Evolutionary conservation across 2,329 filamentous ascomycete species (phyloP).

Genomic region (Alternaria arbusti): DNA sequence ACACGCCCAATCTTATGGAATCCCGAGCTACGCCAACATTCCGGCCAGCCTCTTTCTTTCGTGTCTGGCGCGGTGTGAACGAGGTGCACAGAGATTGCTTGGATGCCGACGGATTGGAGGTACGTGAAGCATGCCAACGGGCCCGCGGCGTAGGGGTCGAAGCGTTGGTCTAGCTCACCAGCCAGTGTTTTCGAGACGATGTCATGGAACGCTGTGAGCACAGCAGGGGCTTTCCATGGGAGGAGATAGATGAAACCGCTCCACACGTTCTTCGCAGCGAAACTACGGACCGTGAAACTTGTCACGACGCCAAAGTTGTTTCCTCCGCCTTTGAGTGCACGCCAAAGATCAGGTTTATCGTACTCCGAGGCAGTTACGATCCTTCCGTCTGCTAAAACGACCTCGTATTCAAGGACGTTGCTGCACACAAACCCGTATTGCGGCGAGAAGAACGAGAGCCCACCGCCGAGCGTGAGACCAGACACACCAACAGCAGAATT

Average conservation of each 20-base stretch:
- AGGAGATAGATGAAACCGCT: conserved; percentile 38
- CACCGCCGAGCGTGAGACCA: conserved; percentile 46
- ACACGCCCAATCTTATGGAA: conserved; percentile 42
- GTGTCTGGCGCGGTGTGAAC: conserved; percentile 49
- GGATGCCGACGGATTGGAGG: conserved; percentile 62
- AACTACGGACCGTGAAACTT: conserved; percentile 26
- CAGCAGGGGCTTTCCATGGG: conserved; percentile 13
- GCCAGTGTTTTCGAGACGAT: conserved; percentile 6
- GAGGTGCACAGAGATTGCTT: conserved; percentile 54
- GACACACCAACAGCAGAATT: conserved; percentile 37
- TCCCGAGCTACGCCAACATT: conserved; percentile 38
- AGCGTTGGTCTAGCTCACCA: conserved; percentile 5
- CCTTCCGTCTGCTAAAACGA: conserved; percentile 47
- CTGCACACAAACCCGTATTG: conserved; percentile 41
- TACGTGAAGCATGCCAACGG: conserved; percentile 64
- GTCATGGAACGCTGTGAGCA: conserved; percentile 10
- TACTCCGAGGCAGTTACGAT: conserved; percentile 37
- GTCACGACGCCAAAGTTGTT: conserved; percentile 51
- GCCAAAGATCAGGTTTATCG: conserved; percentile 36
- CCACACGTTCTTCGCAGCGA: conserved; percentile 37
- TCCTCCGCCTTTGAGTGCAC: conserved; percentile 44
- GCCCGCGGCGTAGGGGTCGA: conserved; percentile 53
- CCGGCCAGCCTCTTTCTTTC: conserved; percentile 35
- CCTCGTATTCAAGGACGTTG: conserved; percentile 42
- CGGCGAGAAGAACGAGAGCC: conserved; percentile 44